Base-by-base conservation (phyloP, 495 filamentous ascomycete genomes). In the Chlorociboria aeruginascens region DNA sequence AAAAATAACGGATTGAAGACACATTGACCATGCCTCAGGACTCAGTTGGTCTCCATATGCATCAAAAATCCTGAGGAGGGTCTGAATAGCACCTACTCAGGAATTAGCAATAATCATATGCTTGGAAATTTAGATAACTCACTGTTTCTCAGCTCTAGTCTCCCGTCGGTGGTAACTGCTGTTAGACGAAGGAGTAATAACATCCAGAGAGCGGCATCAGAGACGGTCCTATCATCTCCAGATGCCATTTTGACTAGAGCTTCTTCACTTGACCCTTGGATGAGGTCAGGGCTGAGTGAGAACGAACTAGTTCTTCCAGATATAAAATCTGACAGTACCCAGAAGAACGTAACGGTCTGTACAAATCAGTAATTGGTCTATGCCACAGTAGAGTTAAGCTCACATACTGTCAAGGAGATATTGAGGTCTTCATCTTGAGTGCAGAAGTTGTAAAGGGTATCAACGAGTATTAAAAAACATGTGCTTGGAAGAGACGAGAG, bases 381-480 rank as follows among this genome's bases (percentile, higher is more conserved):
- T 20, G 0, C 3, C 11, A 10, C 1, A 17, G 7, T 28, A 13
- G 31, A 7, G 0, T 16, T 6, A 32, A 8, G 13, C 31, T 7
- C 12, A 56, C 74, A 62, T 66, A 83, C 82, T 12, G 93, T 96
- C 12, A 98, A 69, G 0, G 89, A 93, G 47, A 96, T 93, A 55
- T 98, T 98, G 45, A 98, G 76, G 63, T 97, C 92, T 53, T 94
- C 84, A 33, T 79, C 72, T 60, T 97, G 90, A 2, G 78, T 77
- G 45, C 82, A 85, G 65, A 97, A 98, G 49, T 80, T 79, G 53
- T 85, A 85, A 16, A 98, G 77, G 38, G 88, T 85, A 66, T 96
- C 83, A 51, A 96, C 81, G 13, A 97, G 75, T 49, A 82, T 83
- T 46, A 89, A 69, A 33, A 95, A 78, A 62, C 85, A 92, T 28